phyloP scores from a whole-genome alignment of 345 rosid species.

The Odontarrhena argentea region DNA sequence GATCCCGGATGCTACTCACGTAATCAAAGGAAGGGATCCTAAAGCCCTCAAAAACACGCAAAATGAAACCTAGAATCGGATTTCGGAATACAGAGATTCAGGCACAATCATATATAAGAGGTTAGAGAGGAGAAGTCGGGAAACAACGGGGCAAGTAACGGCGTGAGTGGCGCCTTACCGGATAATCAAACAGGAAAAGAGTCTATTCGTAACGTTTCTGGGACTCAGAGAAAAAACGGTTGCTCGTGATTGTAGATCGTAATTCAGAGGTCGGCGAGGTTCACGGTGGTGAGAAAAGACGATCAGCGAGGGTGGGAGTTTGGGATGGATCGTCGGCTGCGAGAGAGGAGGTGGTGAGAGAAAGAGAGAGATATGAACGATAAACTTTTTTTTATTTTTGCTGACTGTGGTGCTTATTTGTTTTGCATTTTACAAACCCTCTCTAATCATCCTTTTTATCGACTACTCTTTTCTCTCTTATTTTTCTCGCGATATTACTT shows the following conservation, averaged over 20 bases:
- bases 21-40: slow-evolving; percentile 42
- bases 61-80: slow-evolving; percentile 39
- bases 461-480: neutral
- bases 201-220: slow-evolving; percentile 34
- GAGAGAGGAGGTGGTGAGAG: slow-evolving; percentile 23
- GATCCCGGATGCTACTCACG: slow-evolving; percentile 2
- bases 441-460: neutral
- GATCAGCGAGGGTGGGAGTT: slow-evolving; percentile 45
- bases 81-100: slow-evolving; percentile 38
- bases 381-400: neutral
- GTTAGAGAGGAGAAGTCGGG: slow-evolving; percentile 3
- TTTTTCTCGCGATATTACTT: neutral
- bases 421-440: neutral
- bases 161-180: slow-evolving; percentile 61
- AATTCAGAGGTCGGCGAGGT: slow-evolving; percentile 36
- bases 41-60: slow-evolving; percentile 43
- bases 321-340: slow-evolving; percentile 66
- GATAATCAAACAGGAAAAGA: slow-evolving; percentile 36
- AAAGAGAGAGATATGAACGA: slow-evolving; percentile 24
- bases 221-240: slow-evolving; percentile 7
- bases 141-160: slow-evolving; percentile 29
- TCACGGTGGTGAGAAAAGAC: slow-evolving; percentile 42
- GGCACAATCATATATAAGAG: slow-evolving; percentile 32
- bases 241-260: slow-evolving; percentile 31
- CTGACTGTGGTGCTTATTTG: neutral